Evolutionary conservation across 176 grass and related monocot genomes (phyloP), one percentile per base, ranked within the genome.

Genomic region (Triticum urartu): DNA sequence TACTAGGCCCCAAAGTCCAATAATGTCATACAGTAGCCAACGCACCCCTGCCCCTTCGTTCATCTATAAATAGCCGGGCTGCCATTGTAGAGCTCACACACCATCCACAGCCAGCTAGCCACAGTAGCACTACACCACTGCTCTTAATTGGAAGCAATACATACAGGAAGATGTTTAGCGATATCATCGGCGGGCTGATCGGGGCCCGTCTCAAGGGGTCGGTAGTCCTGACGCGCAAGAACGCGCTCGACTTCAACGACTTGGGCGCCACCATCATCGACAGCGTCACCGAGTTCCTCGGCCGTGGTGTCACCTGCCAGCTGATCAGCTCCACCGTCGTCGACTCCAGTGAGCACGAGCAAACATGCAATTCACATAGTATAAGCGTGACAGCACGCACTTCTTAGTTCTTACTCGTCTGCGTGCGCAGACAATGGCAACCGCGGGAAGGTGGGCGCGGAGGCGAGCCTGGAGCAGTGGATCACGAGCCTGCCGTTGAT

Each of bases 161-260:
- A 43, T 5, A 68, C 7, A 36, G 1, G 36, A 42, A 72, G 68
- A 72, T 72, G 68, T 42, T 72, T 12, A 21, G 68, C 10, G 68
- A 17, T 6, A 5, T 71, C 68, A 30, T 30, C 28, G 42, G 24
- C 22, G 43, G 48, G 13, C 7, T 75, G 2, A 50, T 14, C 50
- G 50, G 72, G 13, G 7, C 24, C 72, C 24, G 24, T 20, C 78
- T 82, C 39, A 85, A 78, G 75, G 86, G 78, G 9, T 79, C 61
- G n/a, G 86, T 91, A 15, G 50, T 91, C 14, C 73, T 93, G 32
- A 93, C 86, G 83, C 84, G 81, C 56, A 88, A 91, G 82, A 91
- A 91, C 14, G 86, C 66, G 32, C 83, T 93, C 56, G 92, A 93
- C 71, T 6, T 93, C 86, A 90, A 74, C 24, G 83, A 89, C 77